A percentile compares a stretch with the other conserved stretches of the same genome.
Conservation (phyloP, 305 asterid genomes). For the Striga hermonthica region DNA sequence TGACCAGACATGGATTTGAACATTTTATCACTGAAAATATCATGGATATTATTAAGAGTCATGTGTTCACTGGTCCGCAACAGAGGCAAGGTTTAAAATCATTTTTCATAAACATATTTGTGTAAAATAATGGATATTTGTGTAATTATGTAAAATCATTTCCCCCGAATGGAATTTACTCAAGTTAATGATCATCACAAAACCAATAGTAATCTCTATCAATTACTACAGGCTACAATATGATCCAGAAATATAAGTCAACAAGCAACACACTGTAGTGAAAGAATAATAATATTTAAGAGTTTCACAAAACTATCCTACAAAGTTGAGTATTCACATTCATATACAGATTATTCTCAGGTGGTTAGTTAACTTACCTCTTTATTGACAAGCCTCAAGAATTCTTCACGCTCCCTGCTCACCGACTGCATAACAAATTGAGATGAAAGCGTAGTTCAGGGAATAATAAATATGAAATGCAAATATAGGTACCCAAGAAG, state of each 20-base stretch:
- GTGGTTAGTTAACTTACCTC: constrained; percentile 76
- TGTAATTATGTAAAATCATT: not conserved
- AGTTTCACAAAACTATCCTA: not conserved
- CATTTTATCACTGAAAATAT: constrained; percentile 5
- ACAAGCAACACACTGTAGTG: not conserved
- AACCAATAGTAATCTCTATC: constrained; percentile 11
- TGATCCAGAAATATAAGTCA: constrained; percentile 16
- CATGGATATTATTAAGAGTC: not conserved
- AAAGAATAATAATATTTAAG: not conserved
- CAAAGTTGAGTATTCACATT: constrained; percentile 14
- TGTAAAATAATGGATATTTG: too few relatives aligned
- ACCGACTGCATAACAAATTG: constrained; percentile 57
- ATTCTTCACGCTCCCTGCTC: constrained; percentile 84
- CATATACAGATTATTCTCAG: constrained; percentile 17
- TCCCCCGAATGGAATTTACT: constrained; percentile 15
- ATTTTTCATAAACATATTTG: too few relatives aligned
- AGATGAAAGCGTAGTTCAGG: constrained; percentile 20
- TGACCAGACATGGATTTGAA: constrained; percentile 12
- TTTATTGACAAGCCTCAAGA: constrained; percentile 77
- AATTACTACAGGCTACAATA: constrained; percentile 4
- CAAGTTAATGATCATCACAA: constrained; percentile 20
- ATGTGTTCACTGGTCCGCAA: too few relatives aligned
- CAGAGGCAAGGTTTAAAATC: too few relatives aligned
- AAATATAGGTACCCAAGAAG: not conserved
- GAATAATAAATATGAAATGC: constrained; percentile 1